Evolutionary conservation across 1,284 basidiomycete genomes (phyloP).

Genomic region (Amylostereum areolatum): DNA sequence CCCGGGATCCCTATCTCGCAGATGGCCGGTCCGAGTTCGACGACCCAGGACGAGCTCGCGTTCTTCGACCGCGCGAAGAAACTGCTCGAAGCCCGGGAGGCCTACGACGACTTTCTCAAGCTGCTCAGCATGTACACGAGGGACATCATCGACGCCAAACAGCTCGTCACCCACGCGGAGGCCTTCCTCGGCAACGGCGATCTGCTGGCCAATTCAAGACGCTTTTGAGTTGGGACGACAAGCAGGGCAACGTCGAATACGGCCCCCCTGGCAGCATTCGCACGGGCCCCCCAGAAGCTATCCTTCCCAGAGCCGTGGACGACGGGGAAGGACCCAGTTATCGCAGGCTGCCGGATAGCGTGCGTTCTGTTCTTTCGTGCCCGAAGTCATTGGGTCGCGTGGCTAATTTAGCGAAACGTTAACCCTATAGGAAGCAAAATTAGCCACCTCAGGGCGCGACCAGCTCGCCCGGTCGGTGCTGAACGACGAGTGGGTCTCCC

Average conservation of each 20-base stretch:
- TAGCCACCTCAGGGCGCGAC: slow-evolving; percentile 93
- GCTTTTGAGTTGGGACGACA: slow-evolving; percentile 81
- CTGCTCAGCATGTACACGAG: slow-evolving; percentile 76
- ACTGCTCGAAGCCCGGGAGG: slow-evolving; percentile 64
- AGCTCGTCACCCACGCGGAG: slow-evolving; percentile 76
- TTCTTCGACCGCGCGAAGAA: slow-evolving; percentile 94
- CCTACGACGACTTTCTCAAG: slow-evolving; percentile 83
- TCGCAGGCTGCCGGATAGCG: slow-evolving; percentile 81
- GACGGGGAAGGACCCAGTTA: slow-evolving; percentile 89
- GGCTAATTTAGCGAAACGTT: slow-evolving; percentile 12
- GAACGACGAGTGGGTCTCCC: slow-evolving; percentile 95
- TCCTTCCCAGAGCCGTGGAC: slow-evolving; percentile 68
- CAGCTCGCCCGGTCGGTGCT: slow-evolving; percentile 95
- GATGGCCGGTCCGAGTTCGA: slow-evolving; percentile 30
- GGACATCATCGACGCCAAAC: slow-evolving; percentile 86
- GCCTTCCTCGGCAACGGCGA: slow-evolving; percentile 81
- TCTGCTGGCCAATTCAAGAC: slow-evolving; percentile 73
- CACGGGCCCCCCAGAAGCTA: slow-evolving; percentile 59
- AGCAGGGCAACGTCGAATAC: slow-evolving; percentile 60
- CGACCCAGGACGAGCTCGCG: slow-evolving; percentile 78
- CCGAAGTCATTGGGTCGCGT: neutral
- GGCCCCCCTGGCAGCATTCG: slow-evolving; percentile 76
- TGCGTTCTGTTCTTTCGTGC: slow-evolving; percentile 40
- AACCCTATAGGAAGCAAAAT: slow-evolving; percentile 73
- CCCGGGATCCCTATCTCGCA: slow-evolving; percentile 5